Evolutionary conservation across 257 asterid genomes (phyloP), one percentile per base, ranked within the genome.

Genomic region (Salvia splendens): DNA sequence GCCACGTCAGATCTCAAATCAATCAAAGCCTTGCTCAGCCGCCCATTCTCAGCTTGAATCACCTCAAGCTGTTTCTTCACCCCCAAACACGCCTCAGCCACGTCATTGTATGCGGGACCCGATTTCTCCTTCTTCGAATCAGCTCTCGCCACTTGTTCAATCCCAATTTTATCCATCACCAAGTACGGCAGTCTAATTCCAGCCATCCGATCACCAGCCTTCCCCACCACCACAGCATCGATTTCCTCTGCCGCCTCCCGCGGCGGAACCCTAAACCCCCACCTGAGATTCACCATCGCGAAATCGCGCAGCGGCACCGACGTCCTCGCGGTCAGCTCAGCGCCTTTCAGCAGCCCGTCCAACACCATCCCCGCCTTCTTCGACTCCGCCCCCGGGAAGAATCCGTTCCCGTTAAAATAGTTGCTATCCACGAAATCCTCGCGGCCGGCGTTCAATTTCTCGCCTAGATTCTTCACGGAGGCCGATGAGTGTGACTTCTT

Each of bases 81-180:
- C 20, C 83, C 89, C 86, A 88, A 79, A 79, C 94, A 91, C 40
- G 75, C 86, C 74, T 69, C 87, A 0, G 84, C 81, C 75, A 88
- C 65, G 35, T 84, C 80, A 35, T 69, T 84, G 14, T 70, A 73
- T 51, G 55, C 70, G 57, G 76, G 24, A 32, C 77, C 89, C 55
- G 2, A 65, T 61, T 75, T 79, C 68, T 76, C 67, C 50, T 50
- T 73, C 57, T 76, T 83, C 62, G 75, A 59, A 2, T 43, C 69
- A 5, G 66, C 67, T 65, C 69, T 82, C 0, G 78, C 62, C 77
- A 84, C 84, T 70, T 91, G 95, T 64, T 88, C 93, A 74, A 94
- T 75, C 4, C 95, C 91, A 12, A 94, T 94, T 77, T 94, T 94
- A 74, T 91, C 86, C 99, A 94, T 88, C 80, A 85, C 84, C 70